These are phyloP conservation scores for Colletotrichum sp. DNA, from an alignment of 2,329 filamentous ascomycete genomes.

Conservation along the genomic window DNA sequence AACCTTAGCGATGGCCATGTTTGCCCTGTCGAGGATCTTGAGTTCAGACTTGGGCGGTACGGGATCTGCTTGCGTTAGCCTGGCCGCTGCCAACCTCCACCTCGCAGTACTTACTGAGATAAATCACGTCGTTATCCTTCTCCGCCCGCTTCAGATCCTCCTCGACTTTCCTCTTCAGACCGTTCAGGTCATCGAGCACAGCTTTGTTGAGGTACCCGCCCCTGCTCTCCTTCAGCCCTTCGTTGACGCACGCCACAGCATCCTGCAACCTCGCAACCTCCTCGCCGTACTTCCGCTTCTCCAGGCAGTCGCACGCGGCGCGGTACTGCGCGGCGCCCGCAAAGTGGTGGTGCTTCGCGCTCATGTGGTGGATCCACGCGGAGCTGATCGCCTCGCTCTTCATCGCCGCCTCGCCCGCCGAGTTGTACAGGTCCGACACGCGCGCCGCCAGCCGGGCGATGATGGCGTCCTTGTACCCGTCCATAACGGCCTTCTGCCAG, in stretches of 20 bases:
- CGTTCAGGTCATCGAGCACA: constrained; percentile 82
- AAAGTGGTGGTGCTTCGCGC: constrained; percentile 96
- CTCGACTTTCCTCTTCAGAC: constrained; percentile 79
- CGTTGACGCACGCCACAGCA: constrained; percentile 80
- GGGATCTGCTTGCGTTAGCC: constrained; percentile 57
- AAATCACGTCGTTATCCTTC: constrained; percentile 96
- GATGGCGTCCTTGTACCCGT: constrained; percentile 87
- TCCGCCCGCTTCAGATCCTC: constrained; percentile 92
- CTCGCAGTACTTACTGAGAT: constrained; percentile 64
- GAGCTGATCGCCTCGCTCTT: constrained; percentile 89
- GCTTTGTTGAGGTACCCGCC: constrained; percentile 78
- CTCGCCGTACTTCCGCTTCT: constrained; percentile 94
- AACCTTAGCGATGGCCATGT: constrained; percentile 82
- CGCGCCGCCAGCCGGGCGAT: constrained; percentile 90
- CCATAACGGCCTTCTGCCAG: constrained; percentile 97
- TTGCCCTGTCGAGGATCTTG: constrained; percentile 82
- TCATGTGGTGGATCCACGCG: constrained; percentile 98
- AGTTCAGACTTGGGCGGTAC: constrained; percentile 91
- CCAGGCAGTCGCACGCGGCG: constrained; percentile 87
- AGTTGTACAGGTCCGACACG: constrained; percentile 88
- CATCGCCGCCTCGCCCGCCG: constrained; percentile 83
- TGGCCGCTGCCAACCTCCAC: not conserved
- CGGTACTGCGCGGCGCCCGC: constrained; percentile 93
- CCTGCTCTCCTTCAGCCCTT: constrained; percentile 83
- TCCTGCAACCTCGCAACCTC: constrained; percentile 88